Conservation (phyloP, 768 basidiomycete genomes). For the Serendipita sp. region DNA sequence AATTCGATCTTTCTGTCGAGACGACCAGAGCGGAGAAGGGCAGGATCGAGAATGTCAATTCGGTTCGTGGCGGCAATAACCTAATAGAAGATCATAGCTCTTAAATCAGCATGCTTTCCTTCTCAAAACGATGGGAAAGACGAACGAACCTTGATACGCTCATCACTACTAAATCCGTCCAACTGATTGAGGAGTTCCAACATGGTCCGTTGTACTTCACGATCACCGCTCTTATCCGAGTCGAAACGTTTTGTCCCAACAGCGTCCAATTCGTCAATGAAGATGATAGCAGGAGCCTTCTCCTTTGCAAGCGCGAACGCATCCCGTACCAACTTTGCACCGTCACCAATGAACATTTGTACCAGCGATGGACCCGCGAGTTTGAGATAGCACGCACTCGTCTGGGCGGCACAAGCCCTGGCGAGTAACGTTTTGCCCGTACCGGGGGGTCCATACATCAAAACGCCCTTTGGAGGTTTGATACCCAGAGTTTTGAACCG, state of each 20-base stretch:
- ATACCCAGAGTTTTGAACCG: slow-evolving; percentile 99
- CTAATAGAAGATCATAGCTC: slow-evolving; percentile 23
- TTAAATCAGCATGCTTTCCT: no score
- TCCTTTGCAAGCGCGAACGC: slow-evolving; percentile 97
- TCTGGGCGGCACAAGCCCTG: slow-evolving; percentile 94
- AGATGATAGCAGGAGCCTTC: slow-evolving; percentile 97
- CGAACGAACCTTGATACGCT: slow-evolving; percentile 75
- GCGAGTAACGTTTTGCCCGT: slow-evolving; percentile 97
- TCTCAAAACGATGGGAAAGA: slow-evolving; percentile 3
- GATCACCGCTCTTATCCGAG: slow-evolving; percentile 95
- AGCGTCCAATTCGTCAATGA: slow-evolving; percentile 97
- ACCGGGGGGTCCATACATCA: slow-evolving; percentile 98
- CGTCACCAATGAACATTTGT: slow-evolving; percentile 99
- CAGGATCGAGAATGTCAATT: slow-evolving; percentile 96
- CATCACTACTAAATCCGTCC: slow-evolving; percentile 94
- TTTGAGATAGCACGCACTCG: slow-evolving; percentile 95
- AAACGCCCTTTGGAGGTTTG: slow-evolving; percentile 88
- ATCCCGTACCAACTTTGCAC: slow-evolving; percentile 95
- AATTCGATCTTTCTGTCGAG: slow-evolving; percentile 98
- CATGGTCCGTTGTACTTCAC: slow-evolving; percentile 99
- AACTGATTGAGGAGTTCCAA: slow-evolving; percentile 94
- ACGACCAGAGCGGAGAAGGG: slow-evolving; percentile 93
- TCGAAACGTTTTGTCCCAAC: slow-evolving; percentile 98
- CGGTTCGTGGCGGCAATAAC: slow-evolving; percentile 98
- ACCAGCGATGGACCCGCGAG: slow-evolving; percentile 94